Evolutionary conservation across 2,329 filamentous ascomycete genomes (phyloP).

Genomic region (Penicillium sp.): DNA sequence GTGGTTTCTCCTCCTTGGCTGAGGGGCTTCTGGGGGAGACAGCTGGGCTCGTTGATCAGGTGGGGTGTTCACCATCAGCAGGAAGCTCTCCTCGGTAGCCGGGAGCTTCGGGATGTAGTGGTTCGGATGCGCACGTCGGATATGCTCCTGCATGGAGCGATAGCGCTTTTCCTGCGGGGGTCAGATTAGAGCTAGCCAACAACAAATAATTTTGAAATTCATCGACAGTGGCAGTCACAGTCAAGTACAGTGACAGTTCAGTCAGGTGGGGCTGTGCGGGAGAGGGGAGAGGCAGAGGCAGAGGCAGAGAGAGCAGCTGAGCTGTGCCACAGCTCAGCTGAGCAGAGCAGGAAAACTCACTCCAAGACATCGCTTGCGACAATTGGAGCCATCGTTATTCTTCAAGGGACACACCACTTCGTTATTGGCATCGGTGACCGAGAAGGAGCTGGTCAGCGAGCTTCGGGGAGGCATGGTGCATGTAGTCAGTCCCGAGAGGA

Average conservation of each 20-base stretch:
- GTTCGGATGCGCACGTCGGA: conserved; percentile 93
- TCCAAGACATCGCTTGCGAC: conserved; percentile 95
- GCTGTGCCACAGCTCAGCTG: not conserved
- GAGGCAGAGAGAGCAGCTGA: not conserved
- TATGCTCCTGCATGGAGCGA: conserved; percentile 99
- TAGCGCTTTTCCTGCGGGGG: conserved; percentile 81
- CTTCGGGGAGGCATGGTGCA: conserved; percentile 84
- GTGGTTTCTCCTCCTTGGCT: conserved; percentile 42
- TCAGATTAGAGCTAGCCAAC: conserved; percentile 14
- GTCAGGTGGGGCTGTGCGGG: conserved; percentile 16
- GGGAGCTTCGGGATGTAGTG: conserved; percentile 98
- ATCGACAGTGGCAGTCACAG: too few relatives aligned
- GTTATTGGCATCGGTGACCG: conserved; percentile 87
- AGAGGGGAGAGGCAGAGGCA: conserved; percentile 5
- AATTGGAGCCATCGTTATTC: conserved; percentile 95
- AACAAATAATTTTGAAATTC: too few relatives aligned
- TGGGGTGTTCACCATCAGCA: conserved; percentile 91
- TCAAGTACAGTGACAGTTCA: too few relatives aligned
- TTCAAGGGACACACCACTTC: conserved; percentile 95
- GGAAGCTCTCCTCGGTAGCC: conserved; percentile 96
- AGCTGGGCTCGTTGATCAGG: conserved; percentile 71
- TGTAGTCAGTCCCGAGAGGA: conserved; percentile 31
- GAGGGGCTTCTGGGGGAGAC: conserved; percentile 46
- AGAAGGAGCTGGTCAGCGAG: conserved; percentile 86
- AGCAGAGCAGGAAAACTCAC: conserved; percentile 66